These are phyloP conservation scores for Apiotrichum veenhuisii DNA, from an alignment of 1,284 basidiomycete genomes.

Conservation along the genomic window DNA sequence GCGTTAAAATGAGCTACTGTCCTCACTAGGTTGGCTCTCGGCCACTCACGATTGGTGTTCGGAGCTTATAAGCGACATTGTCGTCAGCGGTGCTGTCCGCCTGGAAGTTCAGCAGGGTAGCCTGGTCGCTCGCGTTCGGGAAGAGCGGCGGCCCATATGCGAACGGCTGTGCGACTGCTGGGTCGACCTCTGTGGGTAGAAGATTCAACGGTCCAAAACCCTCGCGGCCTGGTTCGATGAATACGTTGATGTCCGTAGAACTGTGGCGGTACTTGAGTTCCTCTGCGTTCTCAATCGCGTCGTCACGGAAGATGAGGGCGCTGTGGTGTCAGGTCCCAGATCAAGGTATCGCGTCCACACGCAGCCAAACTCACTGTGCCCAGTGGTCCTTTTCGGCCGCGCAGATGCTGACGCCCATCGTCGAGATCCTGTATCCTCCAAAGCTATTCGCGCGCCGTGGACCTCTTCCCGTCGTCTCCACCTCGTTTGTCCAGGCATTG, in stretches of 20 bases:
- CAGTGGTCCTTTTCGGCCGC: conserved; percentile 24
- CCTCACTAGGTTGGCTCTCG: too few relatives aligned
- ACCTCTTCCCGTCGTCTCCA: background rate
- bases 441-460: background rate
- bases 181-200: background rate
- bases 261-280: background rate
- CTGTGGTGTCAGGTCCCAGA: too few relatives aligned
- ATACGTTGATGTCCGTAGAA: background rate
- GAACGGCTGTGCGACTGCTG: background rate
- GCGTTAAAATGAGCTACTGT: too few relatives aligned
- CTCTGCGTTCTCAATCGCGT: too few relatives aligned
- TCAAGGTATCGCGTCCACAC: background rate
- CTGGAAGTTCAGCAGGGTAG: background rate
- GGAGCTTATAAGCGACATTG: background rate
- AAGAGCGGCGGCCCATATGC: background rate
- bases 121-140: background rate
- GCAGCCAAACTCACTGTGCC: conserved; percentile 19
- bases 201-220: background rate
- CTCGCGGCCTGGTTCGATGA: background rate
- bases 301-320: too few relatives aligned
- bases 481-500: background rate
- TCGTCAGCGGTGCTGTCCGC: background rate
- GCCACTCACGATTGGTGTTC: background rate
- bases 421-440: background rate
- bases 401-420: conserved; percentile 10